Evolutionary conservation across 208 protist genomes (phyloP), one percentile per base, ranked within the genome.

Genomic region (Trypanosoma cruzi): DNA sequence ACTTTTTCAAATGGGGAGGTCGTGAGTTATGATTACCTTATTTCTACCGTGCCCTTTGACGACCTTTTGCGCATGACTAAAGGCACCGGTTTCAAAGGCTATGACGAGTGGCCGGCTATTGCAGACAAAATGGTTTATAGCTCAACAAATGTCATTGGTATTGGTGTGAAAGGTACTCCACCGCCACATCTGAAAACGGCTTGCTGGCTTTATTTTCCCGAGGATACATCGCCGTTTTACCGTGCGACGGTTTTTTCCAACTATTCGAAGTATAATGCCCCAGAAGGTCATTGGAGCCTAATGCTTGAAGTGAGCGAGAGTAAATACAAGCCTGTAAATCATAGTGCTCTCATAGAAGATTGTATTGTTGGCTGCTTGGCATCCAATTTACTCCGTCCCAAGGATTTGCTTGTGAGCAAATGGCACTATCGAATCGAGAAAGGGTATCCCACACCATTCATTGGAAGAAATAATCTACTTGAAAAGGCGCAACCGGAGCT

Each of bases 151-250:
- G 54, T 94, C 44, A 69, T 94, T 63, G 88, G 88, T 52, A 68
- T 94, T 37, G 88, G 88, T 8, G 61, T 94, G 48, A 68, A 75
- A 29, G 88, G 88, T n/a, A 46, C 54, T 14, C 61, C 68, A 48
- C 85, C 85, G 13, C 57, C 71, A 7, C 64, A 79, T 59, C 75
- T 91, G 56, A 73, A 79, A 50, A 86, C 77, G 16, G 70, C 77
- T 40, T 88, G 84, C 70, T 94, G 88, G 88, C 60, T 94, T 28
- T 94, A 94, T 73, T 94, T 92, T 64, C 84, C 88, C 4, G 84
- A 85, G 60, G 54, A 78, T 49, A 68, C 79, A 31, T 85, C 77
- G 22, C 82, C 84, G 1, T 94, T 94, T 71, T 94, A 94, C 67
- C 83, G 88, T 29, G 80, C 80, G 11, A 94, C 88, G 5, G 79